Percentiles rank a stretch among this genome's conserved stretches.
These are phyloP conservation scores for Maudiozyma turicensis DNA, from an alignment of 805 yeast species.

Conservation along the genomic window DNA sequence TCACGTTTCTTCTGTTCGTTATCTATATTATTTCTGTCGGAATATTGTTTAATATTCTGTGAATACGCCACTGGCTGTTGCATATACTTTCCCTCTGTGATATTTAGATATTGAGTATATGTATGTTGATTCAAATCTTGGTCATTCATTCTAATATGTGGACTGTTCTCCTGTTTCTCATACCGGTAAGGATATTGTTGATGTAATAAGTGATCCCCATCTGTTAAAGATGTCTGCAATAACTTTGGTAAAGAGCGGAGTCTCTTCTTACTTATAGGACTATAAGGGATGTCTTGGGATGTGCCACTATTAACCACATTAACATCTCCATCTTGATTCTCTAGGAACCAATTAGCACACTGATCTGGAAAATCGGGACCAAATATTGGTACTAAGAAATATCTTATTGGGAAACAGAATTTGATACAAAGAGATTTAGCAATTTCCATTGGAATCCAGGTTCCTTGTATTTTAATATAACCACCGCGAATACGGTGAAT, in stretches of 20 bases:
- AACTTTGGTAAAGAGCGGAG: not conserved
- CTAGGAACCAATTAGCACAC: conserved; percentile 17
- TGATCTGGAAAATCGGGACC: conserved; percentile 48
- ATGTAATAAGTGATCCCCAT: not conserved
- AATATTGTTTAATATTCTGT: not conserved
- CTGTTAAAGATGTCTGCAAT: not conserved
- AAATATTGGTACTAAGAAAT: conserved; percentile 67
- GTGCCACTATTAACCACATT: not conserved
- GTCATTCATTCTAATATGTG: not conserved
- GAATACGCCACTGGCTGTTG: not conserved
- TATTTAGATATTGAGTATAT: not conserved
- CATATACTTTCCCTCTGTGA: not conserved
- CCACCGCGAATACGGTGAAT: conserved; percentile 80
- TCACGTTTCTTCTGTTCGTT: not conserved
- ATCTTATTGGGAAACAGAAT: conserved; percentile 71
- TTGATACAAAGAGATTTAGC: conserved; percentile 59
- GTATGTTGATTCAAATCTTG: not conserved
- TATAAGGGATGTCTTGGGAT: not conserved
- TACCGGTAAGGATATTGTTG: too few relatives aligned
- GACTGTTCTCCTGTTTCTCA: not conserved
- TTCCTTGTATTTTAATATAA: conserved; percentile 83
- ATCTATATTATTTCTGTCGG: not conserved
- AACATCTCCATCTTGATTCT: not conserved
- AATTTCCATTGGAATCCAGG: conserved; percentile 74
- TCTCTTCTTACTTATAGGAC: not conserved